Conservation (phyloP, 257 asterid genomes). For the Solanum bulbocastanum region DNA sequence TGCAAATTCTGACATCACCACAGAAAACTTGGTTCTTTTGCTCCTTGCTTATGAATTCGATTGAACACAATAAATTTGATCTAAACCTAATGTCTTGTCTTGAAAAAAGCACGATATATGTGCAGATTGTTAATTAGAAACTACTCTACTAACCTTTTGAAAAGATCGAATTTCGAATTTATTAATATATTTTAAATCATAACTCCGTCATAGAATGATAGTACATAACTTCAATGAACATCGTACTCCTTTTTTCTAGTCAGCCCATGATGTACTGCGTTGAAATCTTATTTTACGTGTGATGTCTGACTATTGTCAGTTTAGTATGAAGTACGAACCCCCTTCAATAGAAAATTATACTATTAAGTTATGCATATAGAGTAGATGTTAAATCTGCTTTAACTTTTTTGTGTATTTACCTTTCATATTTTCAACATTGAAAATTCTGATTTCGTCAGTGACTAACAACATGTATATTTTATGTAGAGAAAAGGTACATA, state of each 20-base stretch:
- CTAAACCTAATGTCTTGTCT: neutral
- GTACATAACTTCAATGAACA: neutral
- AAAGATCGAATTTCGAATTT: neutral
- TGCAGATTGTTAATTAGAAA: neutral
- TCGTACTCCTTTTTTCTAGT: neutral
- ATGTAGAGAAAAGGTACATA: slow-evolving; percentile 64
- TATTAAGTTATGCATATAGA: too few species aligned
- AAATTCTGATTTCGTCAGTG: neutral
- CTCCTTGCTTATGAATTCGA: neutral
- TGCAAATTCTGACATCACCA: too few species aligned
- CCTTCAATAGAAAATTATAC: neutral
- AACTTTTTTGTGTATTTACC: neutral
- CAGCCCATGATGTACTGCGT: neutral
- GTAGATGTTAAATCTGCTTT: neutral
- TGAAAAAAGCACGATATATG: neutral
- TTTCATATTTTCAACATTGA: neutral
- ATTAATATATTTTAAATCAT: neutral
- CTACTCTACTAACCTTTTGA: too few species aligned
- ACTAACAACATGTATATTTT: neutral
- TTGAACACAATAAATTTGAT: neutral
- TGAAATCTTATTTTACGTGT: neutral
- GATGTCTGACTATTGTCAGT: neutral
- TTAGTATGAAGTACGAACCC: neutral
- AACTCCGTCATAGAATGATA: neutral
- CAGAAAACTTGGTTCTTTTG: too few species aligned